Evolutionary conservation across 441 rosid genomes (phyloP).

Genomic region (Raphanus hybrid): DNA sequence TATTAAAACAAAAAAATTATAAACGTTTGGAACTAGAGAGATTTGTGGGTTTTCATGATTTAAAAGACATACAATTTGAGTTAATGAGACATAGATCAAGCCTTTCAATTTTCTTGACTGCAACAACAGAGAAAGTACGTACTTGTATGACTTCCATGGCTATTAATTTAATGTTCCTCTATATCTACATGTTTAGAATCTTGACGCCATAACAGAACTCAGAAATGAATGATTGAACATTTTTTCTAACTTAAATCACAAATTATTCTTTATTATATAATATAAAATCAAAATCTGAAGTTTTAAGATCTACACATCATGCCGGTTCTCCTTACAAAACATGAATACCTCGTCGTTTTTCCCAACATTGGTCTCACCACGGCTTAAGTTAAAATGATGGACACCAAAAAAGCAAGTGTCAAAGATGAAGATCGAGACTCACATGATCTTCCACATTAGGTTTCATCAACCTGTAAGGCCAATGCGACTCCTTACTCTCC

Average conservation of each 20-base stretch:
- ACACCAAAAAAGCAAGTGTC: neutral
- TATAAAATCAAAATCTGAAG: slow-evolving; percentile 32
- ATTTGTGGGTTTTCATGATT: slow-evolving; percentile 25
- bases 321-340: slow-evolving; percentile 15
- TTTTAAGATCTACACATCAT: slow-evolving; percentile 37
- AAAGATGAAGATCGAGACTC: slow-evolving; percentile 55
- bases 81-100: slow-evolving; percentile 21
- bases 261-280: slow-evolving; percentile 9
- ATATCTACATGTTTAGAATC: neutral
- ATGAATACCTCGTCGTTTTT: slow-evolving; percentile 10
- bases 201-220: slow-evolving; percentile 33
- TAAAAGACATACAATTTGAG: slow-evolving; percentile 19
- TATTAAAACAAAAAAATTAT: neutral
- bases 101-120: slow-evolving; percentile 32
- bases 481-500: slow-evolving; percentile 34
- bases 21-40: slow-evolving; percentile 30
- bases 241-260: neutral
- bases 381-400: slow-evolving; percentile 14
- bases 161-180: slow-evolving; percentile 31
- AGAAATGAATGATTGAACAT: slow-evolving; percentile 23
- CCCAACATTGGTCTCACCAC: slow-evolving; percentile 13
- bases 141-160: slow-evolving; percentile 32
- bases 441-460: slow-evolving; percentile 48
- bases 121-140: slow-evolving; percentile 30
- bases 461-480: slow-evolving; percentile 53